Evolutionary conservation across 2,329 filamentous ascomycete species (phyloP).

Genomic region (Akanthomyces lecanii): DNA sequence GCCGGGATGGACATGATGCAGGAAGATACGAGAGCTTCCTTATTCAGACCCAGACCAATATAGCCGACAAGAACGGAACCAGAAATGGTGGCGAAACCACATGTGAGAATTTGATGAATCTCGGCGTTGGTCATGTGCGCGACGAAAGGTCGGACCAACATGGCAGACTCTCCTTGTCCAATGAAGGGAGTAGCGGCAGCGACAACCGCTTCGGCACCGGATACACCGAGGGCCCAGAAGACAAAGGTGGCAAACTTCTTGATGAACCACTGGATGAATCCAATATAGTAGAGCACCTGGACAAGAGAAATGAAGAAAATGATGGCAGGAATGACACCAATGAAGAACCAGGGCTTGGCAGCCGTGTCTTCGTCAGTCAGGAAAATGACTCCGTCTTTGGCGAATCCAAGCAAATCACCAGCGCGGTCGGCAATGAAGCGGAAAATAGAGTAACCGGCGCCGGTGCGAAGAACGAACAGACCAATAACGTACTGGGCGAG

Average conservation of each 20-base stretch:
- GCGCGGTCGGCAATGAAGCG: conserved; percentile 77
- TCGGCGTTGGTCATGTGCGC: conserved; percentile 81
- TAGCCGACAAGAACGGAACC: conserved; percentile 84
- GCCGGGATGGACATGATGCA: conserved; percentile 96
- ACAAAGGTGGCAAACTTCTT: conserved; percentile 84
- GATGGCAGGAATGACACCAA: conserved; percentile 79
- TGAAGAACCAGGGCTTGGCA: conserved; percentile 62
- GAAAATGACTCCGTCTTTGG: conserved; percentile 68
- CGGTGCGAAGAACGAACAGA: conserved; percentile 79
- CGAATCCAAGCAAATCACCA: conserved; percentile 69
- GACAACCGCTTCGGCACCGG: conserved; percentile 88
- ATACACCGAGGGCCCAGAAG: conserved; percentile 84
- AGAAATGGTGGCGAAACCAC: conserved; percentile 87
- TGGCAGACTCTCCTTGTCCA: conserved; percentile 88
- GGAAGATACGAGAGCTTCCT: conserved; percentile 80
- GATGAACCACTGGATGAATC: conserved; percentile 84
- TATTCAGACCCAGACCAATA: conserved; percentile 76
- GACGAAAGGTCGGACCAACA: conserved; percentile 86
- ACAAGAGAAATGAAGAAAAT: conserved; percentile 96
- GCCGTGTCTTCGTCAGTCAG: conserved; percentile 47
- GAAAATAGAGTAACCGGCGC: conserved; percentile 85
- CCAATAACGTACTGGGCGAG: conserved; percentile 83
- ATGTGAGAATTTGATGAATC: conserved; percentile 88
- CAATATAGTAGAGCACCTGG: conserved; percentile 77
- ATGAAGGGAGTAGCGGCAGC: conserved; percentile 92